These are phyloP conservation scores for Anthracocystis setariae DNA, from an alignment of 1,284 basidiomycete genomes.

Conservation along the genomic window DNA sequence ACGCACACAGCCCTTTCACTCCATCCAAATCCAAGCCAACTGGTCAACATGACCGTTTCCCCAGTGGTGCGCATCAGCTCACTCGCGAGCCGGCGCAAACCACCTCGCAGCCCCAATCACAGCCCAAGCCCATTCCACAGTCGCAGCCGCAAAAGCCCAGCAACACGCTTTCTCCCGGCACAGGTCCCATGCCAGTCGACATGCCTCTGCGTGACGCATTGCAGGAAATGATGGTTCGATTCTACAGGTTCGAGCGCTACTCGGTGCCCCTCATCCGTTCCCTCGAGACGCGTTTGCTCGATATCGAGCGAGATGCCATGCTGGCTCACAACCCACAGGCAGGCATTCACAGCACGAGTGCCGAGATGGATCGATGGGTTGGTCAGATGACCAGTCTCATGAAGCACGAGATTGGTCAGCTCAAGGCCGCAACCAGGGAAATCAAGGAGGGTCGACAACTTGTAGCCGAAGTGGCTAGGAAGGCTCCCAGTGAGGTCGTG, in stretches of 20 bases:
- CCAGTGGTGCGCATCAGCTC: conserved; percentile 41
- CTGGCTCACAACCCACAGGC: conserved; percentile 48
- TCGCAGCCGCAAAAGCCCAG: conserved; percentile 4
- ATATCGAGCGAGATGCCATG: conserved; percentile 64
- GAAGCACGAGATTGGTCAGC: conserved; percentile 64
- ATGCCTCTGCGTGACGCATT: conserved; percentile 58
- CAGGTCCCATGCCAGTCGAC: conserved; percentile 50
- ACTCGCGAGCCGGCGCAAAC: conserved; percentile 21
- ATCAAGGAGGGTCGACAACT: conserved; percentile 55
- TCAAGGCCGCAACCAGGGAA: conserved; percentile 57
- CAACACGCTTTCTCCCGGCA: conserved; percentile 46
- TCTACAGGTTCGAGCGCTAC: conserved; percentile 67
- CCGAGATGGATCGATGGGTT: conserved; percentile 64
- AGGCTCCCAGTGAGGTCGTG: background rate
- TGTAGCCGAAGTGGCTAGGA: conserved; percentile 36
- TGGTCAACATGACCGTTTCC: conserved; percentile 24
- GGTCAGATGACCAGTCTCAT: conserved; percentile 63
- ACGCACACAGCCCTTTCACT: conserved; percentile 12
- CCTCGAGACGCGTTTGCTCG: conserved; percentile 61
- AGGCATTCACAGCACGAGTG: conserved; percentile 17
- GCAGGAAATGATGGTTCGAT: conserved; percentile 66
- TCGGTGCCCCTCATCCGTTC: conserved; percentile 63
- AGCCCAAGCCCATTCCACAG: background rate
- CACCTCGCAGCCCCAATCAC: background rate
- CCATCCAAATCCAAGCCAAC: conserved; percentile 19